phyloP scores from a whole-genome alignment of 139 green algal genomes.

The Closterium sp. region DNA sequence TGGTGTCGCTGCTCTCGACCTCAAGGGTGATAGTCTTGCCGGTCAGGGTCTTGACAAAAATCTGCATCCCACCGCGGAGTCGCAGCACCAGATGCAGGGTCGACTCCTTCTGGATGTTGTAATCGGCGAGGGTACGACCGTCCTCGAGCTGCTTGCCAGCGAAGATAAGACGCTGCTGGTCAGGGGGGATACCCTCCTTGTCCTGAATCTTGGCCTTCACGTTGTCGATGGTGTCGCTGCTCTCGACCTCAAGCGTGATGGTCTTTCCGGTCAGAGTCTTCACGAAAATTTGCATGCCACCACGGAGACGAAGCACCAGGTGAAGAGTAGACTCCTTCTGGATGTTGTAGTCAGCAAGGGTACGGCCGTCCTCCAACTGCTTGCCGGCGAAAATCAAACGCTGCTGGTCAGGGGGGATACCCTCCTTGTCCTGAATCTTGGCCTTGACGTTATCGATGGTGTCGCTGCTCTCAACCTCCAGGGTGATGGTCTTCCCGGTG shows the following conservation, averaged over 20 bases:
- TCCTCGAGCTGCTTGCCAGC: background rate
- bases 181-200: background rate
- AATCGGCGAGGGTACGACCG: background rate
- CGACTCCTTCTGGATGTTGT: background rate
- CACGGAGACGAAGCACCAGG: background rate
- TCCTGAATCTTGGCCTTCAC: background rate
- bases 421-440: conserved; percentile 14
- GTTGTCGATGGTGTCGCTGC: background rate
- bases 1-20: background rate
- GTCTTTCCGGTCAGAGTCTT: background rate
- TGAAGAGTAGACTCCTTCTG: conserved; percentile 4
- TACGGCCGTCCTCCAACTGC: background rate
- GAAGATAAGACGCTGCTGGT: background rate
- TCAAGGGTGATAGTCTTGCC: background rate
- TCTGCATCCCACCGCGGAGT: background rate
- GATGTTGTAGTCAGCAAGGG: conserved; percentile 9
- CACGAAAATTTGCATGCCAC: background rate
- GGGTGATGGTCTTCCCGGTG: conserved; percentile 5
- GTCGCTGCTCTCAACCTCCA: background rate
- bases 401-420: conserved; percentile 4
- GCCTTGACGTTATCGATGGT: conserved; percentile 6
- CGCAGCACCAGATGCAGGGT: background rate
- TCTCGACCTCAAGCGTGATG: background rate
- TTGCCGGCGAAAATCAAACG: conserved; percentile 9
- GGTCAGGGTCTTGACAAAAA: background rate